phyloP scores from a whole-genome alignment of 139 green algal genomes.

The Asterochloris erici region DNA sequence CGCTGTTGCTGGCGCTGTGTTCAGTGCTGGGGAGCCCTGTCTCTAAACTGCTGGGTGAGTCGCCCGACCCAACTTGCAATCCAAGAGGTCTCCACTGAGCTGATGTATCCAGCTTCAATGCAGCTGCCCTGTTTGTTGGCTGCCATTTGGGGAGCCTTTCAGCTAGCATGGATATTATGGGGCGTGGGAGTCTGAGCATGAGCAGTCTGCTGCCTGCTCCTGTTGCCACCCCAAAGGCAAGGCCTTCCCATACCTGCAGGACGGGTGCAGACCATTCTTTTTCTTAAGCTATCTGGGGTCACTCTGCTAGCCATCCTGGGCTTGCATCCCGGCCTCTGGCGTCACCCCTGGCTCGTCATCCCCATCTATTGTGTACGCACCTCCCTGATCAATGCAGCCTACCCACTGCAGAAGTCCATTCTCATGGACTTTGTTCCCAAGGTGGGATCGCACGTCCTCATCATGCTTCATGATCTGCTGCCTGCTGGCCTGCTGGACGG shows the following conservation, averaged over 20 bases:
- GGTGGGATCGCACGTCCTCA: neutral
- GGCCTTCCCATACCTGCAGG: neutral
- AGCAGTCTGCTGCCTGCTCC: neutral
- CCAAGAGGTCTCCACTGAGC: neutral
- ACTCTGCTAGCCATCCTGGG: constrained; percentile 41
- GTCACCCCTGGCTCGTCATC: constrained; percentile 35
- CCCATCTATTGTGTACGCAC: constrained; percentile 42
- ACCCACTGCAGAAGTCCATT: constrained; percentile 40
- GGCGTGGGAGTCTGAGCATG: neutral
- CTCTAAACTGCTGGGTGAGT: constrained; percentile 1
- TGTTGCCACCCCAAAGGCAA: neutral
- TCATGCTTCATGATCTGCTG: neutral
- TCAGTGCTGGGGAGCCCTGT: neutral
- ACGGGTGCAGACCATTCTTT: constrained; percentile 1
- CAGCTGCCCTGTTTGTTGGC: neutral
- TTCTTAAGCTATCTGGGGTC: constrained; percentile 32
- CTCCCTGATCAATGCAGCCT: constrained; percentile 43
- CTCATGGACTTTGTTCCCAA: constrained; percentile 56
- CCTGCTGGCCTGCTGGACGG: neutral
- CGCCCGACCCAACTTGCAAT: neutral
- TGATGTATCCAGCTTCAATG: neutral
- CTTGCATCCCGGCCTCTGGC: constrained; percentile 23
- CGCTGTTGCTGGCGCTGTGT: neutral
- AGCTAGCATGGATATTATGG: neutral
- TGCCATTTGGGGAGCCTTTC: neutral